Evolutionary conservation across 352 stramenopile genomes (phyloP).

Genomic region (Labyrinthula sp.): DNA sequence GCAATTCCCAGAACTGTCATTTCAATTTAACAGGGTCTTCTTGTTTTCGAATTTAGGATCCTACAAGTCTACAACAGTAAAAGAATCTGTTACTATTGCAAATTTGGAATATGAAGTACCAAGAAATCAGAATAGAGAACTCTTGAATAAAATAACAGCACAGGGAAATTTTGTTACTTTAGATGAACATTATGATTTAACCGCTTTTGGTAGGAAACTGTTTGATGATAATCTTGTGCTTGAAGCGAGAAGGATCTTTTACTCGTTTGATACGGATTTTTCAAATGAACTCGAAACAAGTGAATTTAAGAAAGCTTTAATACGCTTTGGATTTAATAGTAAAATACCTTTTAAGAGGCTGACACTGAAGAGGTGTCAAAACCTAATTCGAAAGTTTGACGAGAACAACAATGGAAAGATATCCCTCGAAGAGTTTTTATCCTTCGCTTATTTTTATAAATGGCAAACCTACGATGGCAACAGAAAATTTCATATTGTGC

Average conservation of each 20-base stretch:
- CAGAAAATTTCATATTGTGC: neutral
- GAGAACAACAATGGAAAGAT: slow-evolving; percentile 12
- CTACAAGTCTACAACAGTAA: too few relatives aligned
- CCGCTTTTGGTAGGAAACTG: slow-evolving; percentile 9
- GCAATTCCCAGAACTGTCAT: too few relatives aligned
- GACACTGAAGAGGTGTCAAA: neutral
- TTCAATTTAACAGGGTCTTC: too few relatives aligned
- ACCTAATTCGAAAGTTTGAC: slow-evolving; percentile 23
- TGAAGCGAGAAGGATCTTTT: slow-evolving; percentile 19
- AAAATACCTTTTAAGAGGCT: too few relatives aligned
- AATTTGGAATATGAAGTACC: too few relatives aligned
- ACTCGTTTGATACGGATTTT: slow-evolving; percentile 10
- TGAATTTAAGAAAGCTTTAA: slow-evolving; percentile 14
- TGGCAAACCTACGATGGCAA: neutral
- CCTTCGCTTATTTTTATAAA: slow-evolving; percentile 8
- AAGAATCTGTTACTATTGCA: too few relatives aligned
- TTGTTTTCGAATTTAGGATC: too few relatives aligned
- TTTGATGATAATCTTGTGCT: slow-evolving; percentile 24
- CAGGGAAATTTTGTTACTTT: slow-evolving; percentile 23
- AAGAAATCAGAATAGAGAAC: too few relatives aligned
- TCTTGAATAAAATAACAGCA: too few relatives aligned
- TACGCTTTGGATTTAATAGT: slow-evolving; percentile 6
- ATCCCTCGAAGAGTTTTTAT: slow-evolving; percentile 15
- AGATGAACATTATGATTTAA: slow-evolving; percentile 15
- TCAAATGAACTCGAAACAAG: slow-evolving; percentile 14